Evolutionary conservation across 192 early-diverging fungal species (phyloP), one percentile per base, ranked within the genome.

Genomic region (Coemansia biformis): DNA sequence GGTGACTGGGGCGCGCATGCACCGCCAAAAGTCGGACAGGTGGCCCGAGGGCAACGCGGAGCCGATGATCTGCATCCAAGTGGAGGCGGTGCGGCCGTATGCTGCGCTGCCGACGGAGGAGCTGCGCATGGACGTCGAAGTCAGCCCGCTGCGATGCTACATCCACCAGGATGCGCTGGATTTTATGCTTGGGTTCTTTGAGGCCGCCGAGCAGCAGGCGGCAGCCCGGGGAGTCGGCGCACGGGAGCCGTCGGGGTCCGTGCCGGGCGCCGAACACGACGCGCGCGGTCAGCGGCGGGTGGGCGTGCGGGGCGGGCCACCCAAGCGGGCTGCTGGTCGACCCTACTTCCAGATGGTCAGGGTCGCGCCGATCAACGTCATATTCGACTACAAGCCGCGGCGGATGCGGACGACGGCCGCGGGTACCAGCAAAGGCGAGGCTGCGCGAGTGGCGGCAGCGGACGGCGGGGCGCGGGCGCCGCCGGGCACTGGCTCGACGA

Each of bases 341-440:
- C 70, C 59, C n/a, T 75, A 66, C 38, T 69, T 73, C 31, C 75
- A 86, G 70, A 79, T 61, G 22, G 82, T 80, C 45, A 80, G 85
- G 19, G 70, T 98, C 37, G 60, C 67, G 5, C 86, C 90, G 3
- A 80, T 98, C 37, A 76, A 75, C 5, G 58, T 96, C 43, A 92
- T 91, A 46, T 78, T 98, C 50, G 95, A 98, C 70, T 98, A 95
- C 76, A 96, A 96, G 66, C 90, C 96, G n/a, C 90, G 95, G 51
- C 86, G 88, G 18, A 78, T 93, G 31, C 89, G 24, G 24, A 26
- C 24, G 3, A 26, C 10, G 1, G 24, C 6, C 7, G 22, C 9
- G 36, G 33, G 16, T 15, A 28, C 17, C 22, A 38, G 44, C 14
- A 55, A 18, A 22, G 49, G 34, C 8, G 24, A 14, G 14, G 35